Conservation (phyloP, 208 protist genomes). For the Leishmania lainsoni region DNA sequence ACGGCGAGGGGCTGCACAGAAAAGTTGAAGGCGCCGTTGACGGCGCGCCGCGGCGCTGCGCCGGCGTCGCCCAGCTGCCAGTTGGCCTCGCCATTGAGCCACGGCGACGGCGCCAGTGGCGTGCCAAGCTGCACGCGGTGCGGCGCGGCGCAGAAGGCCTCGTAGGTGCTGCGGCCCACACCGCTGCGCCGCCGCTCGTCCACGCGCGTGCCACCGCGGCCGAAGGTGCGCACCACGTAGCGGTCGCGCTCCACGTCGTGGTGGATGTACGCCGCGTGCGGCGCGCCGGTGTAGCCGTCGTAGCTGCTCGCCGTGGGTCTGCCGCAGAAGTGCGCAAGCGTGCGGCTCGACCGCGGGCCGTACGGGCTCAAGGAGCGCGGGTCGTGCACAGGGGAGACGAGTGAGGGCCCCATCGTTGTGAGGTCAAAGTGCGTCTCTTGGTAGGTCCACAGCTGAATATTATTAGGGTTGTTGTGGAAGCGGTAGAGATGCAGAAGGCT, state of each 20-base stretch:
- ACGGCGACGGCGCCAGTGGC: slow-evolving; percentile 14
- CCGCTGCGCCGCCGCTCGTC: slow-evolving; percentile 10
- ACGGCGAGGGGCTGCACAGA: slow-evolving; percentile 3
- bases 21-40: slow-evolving; percentile 13
- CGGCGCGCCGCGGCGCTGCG: not conserved
- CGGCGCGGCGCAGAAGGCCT: slow-evolving; percentile 15
- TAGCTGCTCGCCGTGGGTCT: slow-evolving; percentile 27
- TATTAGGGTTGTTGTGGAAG: not conserved
- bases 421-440: slow-evolving; percentile 21
- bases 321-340: slow-evolving; percentile 11
- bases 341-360: not conserved
- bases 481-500: not conserved
- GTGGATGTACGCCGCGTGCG: slow-evolving; percentile 24
- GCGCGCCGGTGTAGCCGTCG: slow-evolving; percentile 18
- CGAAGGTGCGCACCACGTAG: slow-evolving; percentile 31
- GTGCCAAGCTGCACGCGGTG: not conserved
- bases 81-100: slow-evolving; percentile 4
- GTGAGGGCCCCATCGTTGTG: not conserved
- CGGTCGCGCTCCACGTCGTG: slow-evolving; percentile 29
- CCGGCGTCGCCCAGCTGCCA: slow-evolving; percentile 14
- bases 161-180: slow-evolving; percentile 23
- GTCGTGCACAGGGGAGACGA: slow-evolving; percentile 18
- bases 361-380: slow-evolving; percentile 19
- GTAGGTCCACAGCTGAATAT: slow-evolving; percentile 18
- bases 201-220: slow-evolving; percentile 23